Conservation (phyloP, 1,284 basidiomycete species). For the Ceratorhiza oryzae-sativae region DNA sequence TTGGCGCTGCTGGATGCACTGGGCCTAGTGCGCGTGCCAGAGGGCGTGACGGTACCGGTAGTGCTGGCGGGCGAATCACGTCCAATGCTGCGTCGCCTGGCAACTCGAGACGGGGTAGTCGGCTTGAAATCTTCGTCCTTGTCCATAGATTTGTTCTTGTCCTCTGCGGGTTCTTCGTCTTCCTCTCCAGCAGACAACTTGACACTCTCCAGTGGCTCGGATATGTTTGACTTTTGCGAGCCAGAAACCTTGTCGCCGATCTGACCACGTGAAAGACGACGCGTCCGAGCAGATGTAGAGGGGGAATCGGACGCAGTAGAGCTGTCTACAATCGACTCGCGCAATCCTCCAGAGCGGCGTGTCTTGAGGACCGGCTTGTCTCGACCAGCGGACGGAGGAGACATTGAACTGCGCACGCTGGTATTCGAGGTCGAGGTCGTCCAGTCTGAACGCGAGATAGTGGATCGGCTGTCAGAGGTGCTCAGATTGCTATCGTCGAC, state of each 20-base stretch:
- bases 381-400: not conserved
- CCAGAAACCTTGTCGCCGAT: not conserved
- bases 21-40: conserved; percentile 4
- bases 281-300: conserved; percentile 2
- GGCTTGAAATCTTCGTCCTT: conserved; percentile 30
- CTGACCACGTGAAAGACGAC: conserved; percentile 19
- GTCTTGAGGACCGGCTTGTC: conserved; percentile 23
- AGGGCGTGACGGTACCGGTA: conserved; percentile 35
- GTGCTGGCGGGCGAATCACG: conserved; percentile 30
- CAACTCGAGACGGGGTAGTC: conserved; percentile 14
- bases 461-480: conserved; percentile 33
- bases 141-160: conserved; percentile 25
- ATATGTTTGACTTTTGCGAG: not conserved
- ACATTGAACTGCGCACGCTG: conserved; percentile 30
- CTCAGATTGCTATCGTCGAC: conserved; percentile 26
- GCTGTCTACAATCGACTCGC: conserved; percentile 13
- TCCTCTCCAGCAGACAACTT: conserved; percentile 1
- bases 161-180: not conserved
- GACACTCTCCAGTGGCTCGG: not conserved
- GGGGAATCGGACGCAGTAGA: conserved; percentile 18
- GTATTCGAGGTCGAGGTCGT: conserved; percentile 13
- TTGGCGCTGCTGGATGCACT: conserved; percentile 19
- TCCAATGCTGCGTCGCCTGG: conserved; percentile 24
- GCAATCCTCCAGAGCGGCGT: conserved; percentile 20
- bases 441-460: conserved; percentile 22